These are phyloP conservation scores for Brassica rapa DNA, from an alignment of 345 rosid species.

Conservation along the genomic window DNA sequence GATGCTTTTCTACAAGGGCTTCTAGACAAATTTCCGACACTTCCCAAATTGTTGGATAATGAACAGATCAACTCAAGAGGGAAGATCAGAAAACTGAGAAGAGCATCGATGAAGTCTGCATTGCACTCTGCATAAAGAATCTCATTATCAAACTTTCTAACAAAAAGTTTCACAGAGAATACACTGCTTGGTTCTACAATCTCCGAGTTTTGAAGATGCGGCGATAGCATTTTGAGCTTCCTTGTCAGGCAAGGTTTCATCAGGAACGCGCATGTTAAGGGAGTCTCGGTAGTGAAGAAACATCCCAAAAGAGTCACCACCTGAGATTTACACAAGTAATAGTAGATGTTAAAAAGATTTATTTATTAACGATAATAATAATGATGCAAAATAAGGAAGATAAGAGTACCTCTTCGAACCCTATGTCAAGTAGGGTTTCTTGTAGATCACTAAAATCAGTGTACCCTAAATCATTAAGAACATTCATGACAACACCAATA, in stretches of 20 bases:
- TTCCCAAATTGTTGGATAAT: not conserved
- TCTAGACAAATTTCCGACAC: not conserved
- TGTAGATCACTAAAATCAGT: not conserved
- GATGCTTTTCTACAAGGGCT: not conserved
- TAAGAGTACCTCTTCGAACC: conserved; percentile 21
- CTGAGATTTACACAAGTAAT: not conserved
- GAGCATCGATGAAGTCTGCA: conserved; percentile 22
- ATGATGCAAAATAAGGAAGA: not conserved
- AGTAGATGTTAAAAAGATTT: not conserved
- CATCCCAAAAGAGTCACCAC: not conserved
- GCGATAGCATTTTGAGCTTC: not conserved
- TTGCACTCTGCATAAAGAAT: conserved; percentile 22
- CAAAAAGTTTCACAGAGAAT: not conserved
- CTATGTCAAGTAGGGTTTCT: not conserved
- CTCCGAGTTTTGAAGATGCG: not conserved
- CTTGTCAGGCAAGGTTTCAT: not conserved
- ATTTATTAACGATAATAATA: not conserved
- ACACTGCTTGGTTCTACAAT: not conserved
- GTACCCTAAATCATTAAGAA: conserved; percentile 4
- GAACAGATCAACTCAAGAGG: not conserved
- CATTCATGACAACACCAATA: not conserved
- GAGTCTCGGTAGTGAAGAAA: not conserved
- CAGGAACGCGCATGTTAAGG: not conserved
- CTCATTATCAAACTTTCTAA: not conserved
- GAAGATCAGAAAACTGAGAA: not conserved